phyloP scores from a whole-genome alignment of 2,329 filamentous ascomycete genomes.

The Thielaviopsis euricoi region DNA sequence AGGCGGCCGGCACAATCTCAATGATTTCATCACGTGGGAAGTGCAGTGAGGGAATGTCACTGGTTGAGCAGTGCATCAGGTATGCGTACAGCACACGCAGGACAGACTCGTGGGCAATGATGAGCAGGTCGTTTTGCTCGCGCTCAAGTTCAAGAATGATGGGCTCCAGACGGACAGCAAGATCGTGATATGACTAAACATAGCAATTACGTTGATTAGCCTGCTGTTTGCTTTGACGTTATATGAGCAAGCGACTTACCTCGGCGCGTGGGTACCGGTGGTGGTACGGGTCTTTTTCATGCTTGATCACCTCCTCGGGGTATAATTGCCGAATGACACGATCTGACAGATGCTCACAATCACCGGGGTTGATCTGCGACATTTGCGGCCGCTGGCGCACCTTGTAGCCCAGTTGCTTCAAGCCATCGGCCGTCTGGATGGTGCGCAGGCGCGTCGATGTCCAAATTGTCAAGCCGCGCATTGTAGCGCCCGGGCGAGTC shows the following conservation, averaged over 20 bases:
- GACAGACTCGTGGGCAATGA: slow-evolving; percentile 97
- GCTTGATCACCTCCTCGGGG: slow-evolving; percentile 81
- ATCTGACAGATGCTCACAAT: slow-evolving; percentile 88
- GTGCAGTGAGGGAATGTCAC: slow-evolving; percentile 79
- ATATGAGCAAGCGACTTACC: slow-evolving; percentile 28
- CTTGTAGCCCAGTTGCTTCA: slow-evolving; percentile 67
- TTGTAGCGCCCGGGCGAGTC: slow-evolving; percentile 46
- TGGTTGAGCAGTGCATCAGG: slow-evolving; percentile 93
- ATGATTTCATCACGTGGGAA: slow-evolving; percentile 97
- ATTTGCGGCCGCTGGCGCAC: slow-evolving; percentile 88
- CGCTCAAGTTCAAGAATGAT: slow-evolving; percentile 95
- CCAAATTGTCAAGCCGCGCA: slow-evolving; percentile 81
- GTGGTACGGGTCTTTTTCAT: slow-evolving; percentile 89
- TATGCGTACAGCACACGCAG: slow-evolving; percentile 92
- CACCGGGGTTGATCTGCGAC: slow-evolving; percentile 91
- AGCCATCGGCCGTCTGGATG: slow-evolving; percentile 70
- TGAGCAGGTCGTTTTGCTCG: slow-evolving; percentile 92
- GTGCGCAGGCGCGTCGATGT: slow-evolving; percentile 83
- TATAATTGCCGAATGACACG: slow-evolving; percentile 63
- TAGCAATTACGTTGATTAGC: slow-evolving; percentile 10
- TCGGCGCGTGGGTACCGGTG: slow-evolving; percentile 91
- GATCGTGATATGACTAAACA: slow-evolving; percentile 80
- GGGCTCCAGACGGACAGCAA: slow-evolving; percentile 92
- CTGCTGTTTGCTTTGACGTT: background rate
- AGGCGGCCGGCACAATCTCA: slow-evolving; percentile 93